These are phyloP conservation scores for Pseudonitzschia pungens DNA, from an alignment of 108 stramenopile species.

Conservation along the genomic window DNA sequence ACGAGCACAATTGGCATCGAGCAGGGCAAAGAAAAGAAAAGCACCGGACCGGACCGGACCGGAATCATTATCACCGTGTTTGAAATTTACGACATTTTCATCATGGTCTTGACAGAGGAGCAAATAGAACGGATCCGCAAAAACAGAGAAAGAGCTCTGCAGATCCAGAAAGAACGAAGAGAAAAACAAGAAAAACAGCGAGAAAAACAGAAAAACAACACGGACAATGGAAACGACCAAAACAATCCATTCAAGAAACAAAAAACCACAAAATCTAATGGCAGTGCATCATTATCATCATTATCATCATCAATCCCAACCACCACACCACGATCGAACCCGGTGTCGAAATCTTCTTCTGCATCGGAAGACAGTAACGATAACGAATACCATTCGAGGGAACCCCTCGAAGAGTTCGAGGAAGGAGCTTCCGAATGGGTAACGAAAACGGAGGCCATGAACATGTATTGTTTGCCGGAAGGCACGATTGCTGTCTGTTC, in stretches of 20 bases:
- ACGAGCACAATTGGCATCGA: not conserved
- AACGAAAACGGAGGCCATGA: conserved; percentile 69
- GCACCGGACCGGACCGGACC: not conserved
- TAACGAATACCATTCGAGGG: conserved; percentile 29
- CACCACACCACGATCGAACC: not conserved
- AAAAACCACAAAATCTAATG: not conserved
- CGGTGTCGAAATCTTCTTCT: not conserved
- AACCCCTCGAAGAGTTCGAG: conserved; percentile 72
- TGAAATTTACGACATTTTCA: too few species aligned
- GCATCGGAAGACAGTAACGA: conserved; percentile 24
- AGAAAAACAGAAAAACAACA: conserved; percentile 23
- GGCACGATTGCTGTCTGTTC: conserved; percentile 81
- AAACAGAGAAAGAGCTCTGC: conserved; percentile 71
- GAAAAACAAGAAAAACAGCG: conserved; percentile 40
- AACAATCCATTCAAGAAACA: conserved; percentile 17
- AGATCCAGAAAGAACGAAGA: conserved; percentile 50
- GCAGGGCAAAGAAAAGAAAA: not conserved
- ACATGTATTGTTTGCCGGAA: conserved; percentile 71
- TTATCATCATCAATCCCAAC: conserved; percentile 3
- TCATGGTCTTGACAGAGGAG: conserved; percentile 72
- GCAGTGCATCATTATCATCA: conserved; percentile 1
- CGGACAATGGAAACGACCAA: not conserved
- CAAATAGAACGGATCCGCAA: conserved; percentile 68
- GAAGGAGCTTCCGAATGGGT: conserved; percentile 61
- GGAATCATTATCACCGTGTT: not conserved